Evolutionary conservation across 176 grass and related monocot species (phyloP).

Genomic region (Aegilops sharonensis): DNA sequence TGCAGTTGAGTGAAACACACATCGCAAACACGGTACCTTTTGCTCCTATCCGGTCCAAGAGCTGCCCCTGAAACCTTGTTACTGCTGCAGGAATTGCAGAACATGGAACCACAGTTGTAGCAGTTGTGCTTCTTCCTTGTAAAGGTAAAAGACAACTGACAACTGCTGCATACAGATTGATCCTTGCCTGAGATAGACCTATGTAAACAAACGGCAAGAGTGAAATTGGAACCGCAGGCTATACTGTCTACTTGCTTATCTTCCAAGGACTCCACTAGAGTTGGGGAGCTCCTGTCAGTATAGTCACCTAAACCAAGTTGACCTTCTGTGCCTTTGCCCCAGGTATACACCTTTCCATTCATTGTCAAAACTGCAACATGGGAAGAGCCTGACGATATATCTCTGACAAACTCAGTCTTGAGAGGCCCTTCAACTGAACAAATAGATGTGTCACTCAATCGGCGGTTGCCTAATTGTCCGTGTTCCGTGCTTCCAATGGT

Average conservation of each 20-base stretch:
- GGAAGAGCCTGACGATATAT: conserved; percentile 71
- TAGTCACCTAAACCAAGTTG: conserved; percentile 93
- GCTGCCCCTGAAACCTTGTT: conserved; percentile 67
- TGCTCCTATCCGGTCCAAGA: conserved; percentile 69
- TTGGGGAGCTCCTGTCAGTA: conserved; percentile 64
- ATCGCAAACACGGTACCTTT: conserved; percentile 74
- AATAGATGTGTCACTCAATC: conserved; percentile 52
- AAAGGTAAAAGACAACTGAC: conserved; percentile 67
- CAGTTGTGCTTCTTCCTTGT: conserved; percentile 89
- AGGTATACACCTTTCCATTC: conserved; percentile 80
- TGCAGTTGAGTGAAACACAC: conserved; percentile 67
- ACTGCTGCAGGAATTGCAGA: conserved; percentile 88
- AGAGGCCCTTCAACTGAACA: conserved; percentile 73
- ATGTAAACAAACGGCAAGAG: conserved; percentile 70
- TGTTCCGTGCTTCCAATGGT: conserved; percentile 68
- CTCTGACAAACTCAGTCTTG: conserved; percentile 89
- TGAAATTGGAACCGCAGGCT: conserved; percentile 76
- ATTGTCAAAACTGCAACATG: conserved; percentile 74
- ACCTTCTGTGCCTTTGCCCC: conserved; percentile 82
- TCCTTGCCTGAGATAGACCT: conserved; percentile 74
- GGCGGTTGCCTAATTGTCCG: conserved; percentile 61
- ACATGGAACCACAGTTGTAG: conserved; percentile 87
- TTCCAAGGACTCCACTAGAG: conserved; percentile 65
- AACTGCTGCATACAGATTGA: conserved; percentile 70
- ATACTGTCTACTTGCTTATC: conserved; percentile 73